Percentiles rank a stretch among this genome's conserved stretches.
Evolutionary conservation across 202 grass and related monocot genomes (phyloP).

Genomic region (Bolboschoenoplectus hybrid): DNA sequence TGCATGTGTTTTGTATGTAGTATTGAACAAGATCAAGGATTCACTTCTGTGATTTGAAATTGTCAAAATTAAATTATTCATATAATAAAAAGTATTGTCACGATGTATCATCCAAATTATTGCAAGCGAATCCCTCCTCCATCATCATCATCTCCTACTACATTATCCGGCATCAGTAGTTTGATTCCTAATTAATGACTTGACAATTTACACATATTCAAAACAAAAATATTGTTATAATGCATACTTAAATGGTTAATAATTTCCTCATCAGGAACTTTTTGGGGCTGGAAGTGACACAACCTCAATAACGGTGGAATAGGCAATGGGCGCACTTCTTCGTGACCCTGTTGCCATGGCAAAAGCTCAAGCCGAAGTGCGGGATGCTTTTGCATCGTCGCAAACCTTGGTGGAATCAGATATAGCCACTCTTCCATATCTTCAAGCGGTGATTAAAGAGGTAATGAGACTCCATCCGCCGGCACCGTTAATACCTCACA

Average conservation of each 20-base stretch:
- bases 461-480: conserved; percentile 35
- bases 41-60: no score
- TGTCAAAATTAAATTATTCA: no score
- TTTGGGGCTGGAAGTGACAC: conserved; percentile 42
- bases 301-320: conserved; percentile 25
- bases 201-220: no score
- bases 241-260: background rate
- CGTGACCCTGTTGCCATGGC: conserved; percentile 24
- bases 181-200: no score
- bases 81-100: no score
- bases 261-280: conserved; percentile 31
- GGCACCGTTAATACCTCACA: conserved; percentile 26
- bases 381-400: background rate
- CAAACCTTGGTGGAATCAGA: background rate
- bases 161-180: no score
- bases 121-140: no score
- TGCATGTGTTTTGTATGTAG: no score
- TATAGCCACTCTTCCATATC: conserved; percentile 25
- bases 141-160: no score
- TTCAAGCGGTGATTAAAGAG: conserved; percentile 42
- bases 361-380: conserved; percentile 37
- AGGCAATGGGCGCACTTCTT: conserved; percentile 37
- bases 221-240: no score
- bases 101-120: no score
- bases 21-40: no score